Evolutionary conservation across 768 basidiomycete genomes (phyloP).

Genomic region (Trametopsis cervina): DNA sequence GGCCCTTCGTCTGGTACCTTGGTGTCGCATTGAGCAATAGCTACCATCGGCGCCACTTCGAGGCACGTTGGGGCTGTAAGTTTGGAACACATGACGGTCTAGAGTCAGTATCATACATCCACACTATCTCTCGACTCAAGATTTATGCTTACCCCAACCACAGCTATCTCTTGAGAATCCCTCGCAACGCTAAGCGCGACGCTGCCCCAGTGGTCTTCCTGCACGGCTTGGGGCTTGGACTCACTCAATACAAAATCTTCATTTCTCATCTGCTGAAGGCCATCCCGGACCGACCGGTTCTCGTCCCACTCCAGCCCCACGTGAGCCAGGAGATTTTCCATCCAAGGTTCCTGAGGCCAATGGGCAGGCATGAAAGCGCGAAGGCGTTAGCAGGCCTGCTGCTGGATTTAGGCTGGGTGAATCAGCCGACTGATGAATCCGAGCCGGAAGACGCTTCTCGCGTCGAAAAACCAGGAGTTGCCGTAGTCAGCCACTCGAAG

Average conservation of each 20-base stretch:
- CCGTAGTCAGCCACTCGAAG: slow-evolving; percentile 87
- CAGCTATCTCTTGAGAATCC: slow-evolving; percentile 73
- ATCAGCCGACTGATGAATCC: slow-evolving; percentile 17
- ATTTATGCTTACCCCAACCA: no score
- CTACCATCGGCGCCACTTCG: slow-evolving; percentile 38
- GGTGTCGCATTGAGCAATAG: slow-evolving; percentile 43
- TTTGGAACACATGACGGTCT: slow-evolving; percentile 51
- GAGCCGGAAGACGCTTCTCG: background rate
- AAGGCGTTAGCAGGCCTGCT: slow-evolving; percentile 50
- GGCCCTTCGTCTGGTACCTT: slow-evolving; percentile 65
- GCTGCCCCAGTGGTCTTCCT: slow-evolving; percentile 74
- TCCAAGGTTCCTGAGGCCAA: slow-evolving; percentile 62
- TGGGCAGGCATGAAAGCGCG: slow-evolving; percentile 54
- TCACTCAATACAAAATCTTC: slow-evolving; percentile 62
- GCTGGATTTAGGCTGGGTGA: slow-evolving; percentile 57
- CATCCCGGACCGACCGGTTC: slow-evolving; percentile 62
- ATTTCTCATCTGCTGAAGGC: slow-evolving; percentile 49
- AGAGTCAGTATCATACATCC: slow-evolving; percentile 43
- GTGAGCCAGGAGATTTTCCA: slow-evolving; percentile 85
- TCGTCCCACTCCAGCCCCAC: slow-evolving; percentile 78
- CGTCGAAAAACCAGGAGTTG: slow-evolving; percentile 41
- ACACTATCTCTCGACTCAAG: no score
- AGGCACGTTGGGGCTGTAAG: slow-evolving; percentile 33
- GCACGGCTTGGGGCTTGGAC: slow-evolving; percentile 84
- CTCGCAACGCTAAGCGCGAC: slow-evolving; percentile 39